Evolutionary conservation across 352 stramenopile genomes (phyloP), one percentile per base, ranked within the genome.

Genomic region (Phytophthora palmivora): DNA sequence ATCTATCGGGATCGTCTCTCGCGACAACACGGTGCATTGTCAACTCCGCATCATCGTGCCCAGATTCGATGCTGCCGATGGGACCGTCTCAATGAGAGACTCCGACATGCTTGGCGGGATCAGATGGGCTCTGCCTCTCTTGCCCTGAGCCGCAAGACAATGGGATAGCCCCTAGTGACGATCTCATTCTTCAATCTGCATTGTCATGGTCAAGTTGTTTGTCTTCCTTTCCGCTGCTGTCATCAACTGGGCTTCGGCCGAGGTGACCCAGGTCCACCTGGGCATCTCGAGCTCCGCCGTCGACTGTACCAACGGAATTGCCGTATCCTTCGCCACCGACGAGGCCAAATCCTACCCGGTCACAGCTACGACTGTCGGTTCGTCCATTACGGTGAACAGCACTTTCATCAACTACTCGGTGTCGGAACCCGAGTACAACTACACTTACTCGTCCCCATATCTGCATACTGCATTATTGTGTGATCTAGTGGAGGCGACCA

Each of bases 391-490:
- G 10, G 44, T 58, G 14, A 39, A 65, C n/a, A 74, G 67, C 36
- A 76, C 74, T 0, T 74, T 58, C 49, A 52, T 64, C 42, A 78
- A 63, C 32, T 80, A 76, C 60, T 66, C 58, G 18, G 65, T 82
- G 43, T 46, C 55, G 30, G 66, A 79, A 28, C 49, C 68, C n/a
- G 50, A 76, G 58, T 78, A 77, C 47, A 78, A 80, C 43, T 82
- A 82, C 67, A 72, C 58, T 18, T 87, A 87, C 71, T 37, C 60
- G 59, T 87, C 77, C 4, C 74, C 77, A 9, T 72, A 68, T 32
- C 58, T 87, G 37, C 77, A 87, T 51, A 87, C 77, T 12, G 74
- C 77, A 24, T 37, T 82, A 28, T 58, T 87, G 22, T 87, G 77
- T 22, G 49, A 78, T 22, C 53, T 84, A 2, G 51, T 21, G 3